A percentile compares a stretch with the other conserved stretches of the same genome.
phyloP scores from a whole-genome alignment of 208 protist genomes.

The Trypanosoma lewisi region DNA sequence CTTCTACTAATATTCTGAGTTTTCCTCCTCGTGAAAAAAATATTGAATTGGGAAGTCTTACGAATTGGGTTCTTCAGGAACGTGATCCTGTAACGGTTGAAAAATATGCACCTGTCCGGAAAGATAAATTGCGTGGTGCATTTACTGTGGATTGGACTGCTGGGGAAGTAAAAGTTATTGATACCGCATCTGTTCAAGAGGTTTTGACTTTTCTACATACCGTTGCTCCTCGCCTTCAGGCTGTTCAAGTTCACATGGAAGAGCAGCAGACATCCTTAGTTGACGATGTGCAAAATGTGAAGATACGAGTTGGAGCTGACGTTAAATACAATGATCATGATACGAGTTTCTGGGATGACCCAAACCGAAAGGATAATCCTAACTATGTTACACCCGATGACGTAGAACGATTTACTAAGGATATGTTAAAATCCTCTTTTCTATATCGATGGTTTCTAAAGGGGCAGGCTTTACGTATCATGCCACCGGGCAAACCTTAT shows the following conservation, averaged over 20 bases:
- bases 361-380: conserved; percentile 43
- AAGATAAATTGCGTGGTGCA: conserved; percentile 28
- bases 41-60: conserved; percentile 64
- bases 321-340: conserved; percentile 84
- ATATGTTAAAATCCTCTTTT: conserved; percentile 63
- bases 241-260: conserved; percentile 85
- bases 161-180: conserved; percentile 81
- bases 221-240: conserved; percentile 83
- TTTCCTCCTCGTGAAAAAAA: conserved; percentile 40
- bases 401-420: conserved; percentile 62
- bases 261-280: conserved; percentile 70
- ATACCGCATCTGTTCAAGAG: conserved; percentile 86
- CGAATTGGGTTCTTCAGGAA: conserved; percentile 78
- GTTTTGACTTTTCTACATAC: conserved; percentile 85
- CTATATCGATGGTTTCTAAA: conserved; percentile 86
- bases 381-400: conserved; percentile 80
- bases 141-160: conserved; percentile 88
- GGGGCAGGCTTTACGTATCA: conserved; percentile 69
- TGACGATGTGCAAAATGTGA: conserved; percentile 69
- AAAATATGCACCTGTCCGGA: conserved; percentile 32
- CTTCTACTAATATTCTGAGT: conserved; percentile 37
- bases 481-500: conserved; percentile 69
- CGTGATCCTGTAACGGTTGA: conserved; percentile 57
- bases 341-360: conserved; percentile 85
- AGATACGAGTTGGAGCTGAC: conserved; percentile 62